These are phyloP conservation scores for Pholiota molesta DNA, from an alignment of 768 basidiomycete species.

Conservation along the genomic window DNA sequence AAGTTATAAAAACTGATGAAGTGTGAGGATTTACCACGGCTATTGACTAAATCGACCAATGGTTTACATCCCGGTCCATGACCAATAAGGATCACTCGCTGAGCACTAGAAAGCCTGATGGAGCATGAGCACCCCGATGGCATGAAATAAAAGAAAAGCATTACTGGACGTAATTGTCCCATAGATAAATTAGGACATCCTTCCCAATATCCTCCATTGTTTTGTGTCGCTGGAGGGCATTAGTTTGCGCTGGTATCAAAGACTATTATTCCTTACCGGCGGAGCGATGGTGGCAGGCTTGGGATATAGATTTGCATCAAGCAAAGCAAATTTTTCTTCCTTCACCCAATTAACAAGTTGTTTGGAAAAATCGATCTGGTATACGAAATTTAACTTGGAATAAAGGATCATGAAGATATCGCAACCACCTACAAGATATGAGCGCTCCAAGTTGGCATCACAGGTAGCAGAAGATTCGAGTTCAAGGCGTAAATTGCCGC, in stretches of 20 bases:
- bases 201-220: constrained; percentile 46
- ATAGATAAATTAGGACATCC: constrained; percentile 79
- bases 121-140: constrained; percentile 8
- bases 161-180: constrained; percentile 96
- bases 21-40: constrained; percentile 57
- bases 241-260: not conserved
- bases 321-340: constrained; percentile 64
- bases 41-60: constrained; percentile 72
- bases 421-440: constrained; percentile 66
- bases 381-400: constrained; percentile 1
- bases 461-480: constrained; percentile 73
- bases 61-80: constrained; percentile 84
- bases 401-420: not conserved
- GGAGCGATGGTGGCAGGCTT: constrained; percentile 42
- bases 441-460: constrained; percentile 77
- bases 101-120: constrained; percentile 69
- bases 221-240: constrained; percentile 39
- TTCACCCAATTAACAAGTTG: constrained; percentile 79
- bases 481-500: constrained; percentile 88
- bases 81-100: constrained; percentile 79
- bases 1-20: not conserved
- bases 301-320: constrained; percentile 87
- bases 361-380: constrained; percentile 84
- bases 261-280: constrained; percentile 7
- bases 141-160: constrained; percentile 5